Evolutionary conservation across 768 basidiomycete species (phyloP), one percentile per base, ranked within the genome.

Genomic region (Mycena polygramma): DNA sequence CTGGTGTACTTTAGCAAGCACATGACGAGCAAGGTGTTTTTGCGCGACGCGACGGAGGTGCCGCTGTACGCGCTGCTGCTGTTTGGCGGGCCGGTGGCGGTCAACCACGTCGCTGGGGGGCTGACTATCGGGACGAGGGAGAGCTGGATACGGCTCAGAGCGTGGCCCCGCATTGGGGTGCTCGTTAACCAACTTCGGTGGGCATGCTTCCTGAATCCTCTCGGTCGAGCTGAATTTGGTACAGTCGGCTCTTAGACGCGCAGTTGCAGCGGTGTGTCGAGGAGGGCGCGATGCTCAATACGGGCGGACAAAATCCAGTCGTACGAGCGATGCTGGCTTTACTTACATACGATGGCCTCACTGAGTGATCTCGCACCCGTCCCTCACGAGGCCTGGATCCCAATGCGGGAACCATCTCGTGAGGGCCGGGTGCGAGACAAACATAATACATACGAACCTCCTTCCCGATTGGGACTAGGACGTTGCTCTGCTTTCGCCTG

Each of bases 21-120:
- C 63, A 84, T 88, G 83, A 95, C 95, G 14, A 91, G 85, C 20
- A 97, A 98, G 79, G 85, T 94, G 1, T 98, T 93, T 79, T 76
- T 98, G 71, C 86, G 94, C 52, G 96, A 96, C 78, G 94, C 90
- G 7, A 96, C 94, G 1, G 93, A 97, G 87, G 94, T 96, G n/a
- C 94, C 96, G 8, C 81, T 96, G n/a, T 97, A 94, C 77, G 93
- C 90, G 1, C 81, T 97, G 17, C 80, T 98, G 36, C 83, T 98
- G 10, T 95, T 97, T 74, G 96, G 96, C 3, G 95, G 95, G 0
- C 83, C 86, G 7, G 89, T 98, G 20, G 81, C 88, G 7, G 89
- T 96, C 61, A 91, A 96, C 73, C 94, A 96, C 73, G 85, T 95
- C 51, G 88, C 85, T 13, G 94, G 94, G n/a, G 94, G 93, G 0